phyloP scores from a whole-genome alignment of 495 filamentous ascomycete genomes.

The Penicillium cinerascens region DNA sequence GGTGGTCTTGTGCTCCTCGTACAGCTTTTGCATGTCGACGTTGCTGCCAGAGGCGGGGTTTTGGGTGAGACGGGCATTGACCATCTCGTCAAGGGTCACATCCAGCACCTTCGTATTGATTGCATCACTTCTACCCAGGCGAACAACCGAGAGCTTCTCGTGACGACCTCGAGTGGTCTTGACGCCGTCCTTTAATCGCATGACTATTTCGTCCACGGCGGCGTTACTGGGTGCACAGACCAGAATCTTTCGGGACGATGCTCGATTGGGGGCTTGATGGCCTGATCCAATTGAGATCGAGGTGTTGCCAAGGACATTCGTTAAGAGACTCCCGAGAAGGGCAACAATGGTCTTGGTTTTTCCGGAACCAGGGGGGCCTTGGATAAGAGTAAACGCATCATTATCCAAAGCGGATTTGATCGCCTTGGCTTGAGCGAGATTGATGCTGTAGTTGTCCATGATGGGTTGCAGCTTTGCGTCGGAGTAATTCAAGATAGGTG shows the following conservation, averaged over 20 bases:
- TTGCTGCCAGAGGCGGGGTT: slow-evolving; percentile 33
- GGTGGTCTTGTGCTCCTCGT: slow-evolving; percentile 74
- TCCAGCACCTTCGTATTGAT: slow-evolving; percentile 88
- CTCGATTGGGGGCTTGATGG: slow-evolving; percentile 21
- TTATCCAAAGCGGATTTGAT: slow-evolving; percentile 89
- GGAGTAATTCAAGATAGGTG: slow-evolving; percentile 74
- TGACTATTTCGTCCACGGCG: slow-evolving; percentile 92
- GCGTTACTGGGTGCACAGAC: slow-evolving; percentile 97
- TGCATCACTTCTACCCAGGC: slow-evolving; percentile 88
- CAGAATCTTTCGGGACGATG: slow-evolving; percentile 73
- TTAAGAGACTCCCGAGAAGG: slow-evolving; percentile 86
- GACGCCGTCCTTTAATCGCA: slow-evolving; percentile 85
- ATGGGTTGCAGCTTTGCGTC: slow-evolving; percentile 64
- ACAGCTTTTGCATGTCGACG: slow-evolving; percentile 67
- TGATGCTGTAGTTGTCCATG: slow-evolving; percentile 74
- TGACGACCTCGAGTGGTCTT: slow-evolving; percentile 68
- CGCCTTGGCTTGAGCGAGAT: slow-evolving; percentile 86
- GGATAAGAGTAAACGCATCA: slow-evolving; percentile 92
- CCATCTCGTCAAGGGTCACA: slow-evolving; percentile 90
- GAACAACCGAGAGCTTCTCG: slow-evolving; percentile 76
- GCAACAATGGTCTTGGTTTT: slow-evolving; percentile 98
- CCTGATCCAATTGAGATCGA: slow-evolving; percentile 16
- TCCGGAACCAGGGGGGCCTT: slow-evolving; percentile 93
- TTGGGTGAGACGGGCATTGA: slow-evolving; percentile 64
- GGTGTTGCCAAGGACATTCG: slow-evolving; percentile 49